Conservation (phyloP, 257 asterid species). For the Leonotis leonurus region DNA sequence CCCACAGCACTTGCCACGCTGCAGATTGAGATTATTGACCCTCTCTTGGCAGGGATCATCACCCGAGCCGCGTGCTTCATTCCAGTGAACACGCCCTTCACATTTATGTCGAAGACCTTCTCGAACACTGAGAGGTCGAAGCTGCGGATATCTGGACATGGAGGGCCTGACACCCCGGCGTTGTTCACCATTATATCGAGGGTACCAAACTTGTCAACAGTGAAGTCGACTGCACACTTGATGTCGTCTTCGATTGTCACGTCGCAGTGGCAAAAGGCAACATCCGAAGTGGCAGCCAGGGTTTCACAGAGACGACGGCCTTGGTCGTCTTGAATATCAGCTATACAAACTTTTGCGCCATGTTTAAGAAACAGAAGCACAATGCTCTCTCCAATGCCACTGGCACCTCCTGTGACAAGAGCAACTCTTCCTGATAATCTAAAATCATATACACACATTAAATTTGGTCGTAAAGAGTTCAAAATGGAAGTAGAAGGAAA, state of each 20-base stretch:
- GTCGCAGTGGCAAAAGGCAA: conserved; percentile 52
- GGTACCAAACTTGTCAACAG: conserved; percentile 57
- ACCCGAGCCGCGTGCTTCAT: conserved; percentile 90
- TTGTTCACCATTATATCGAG: conserved; percentile 86
- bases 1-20: conserved; percentile 56
- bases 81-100: conserved; percentile 73
- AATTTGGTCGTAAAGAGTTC: not conserved
- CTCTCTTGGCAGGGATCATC: conserved; percentile 76
- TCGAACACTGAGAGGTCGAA: conserved; percentile 59
- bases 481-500: not conserved
- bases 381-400: conserved; percentile 87
- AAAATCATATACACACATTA: not conserved
- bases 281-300: conserved; percentile 25
- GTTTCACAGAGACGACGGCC: conserved; percentile 40
- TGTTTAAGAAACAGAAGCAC: conserved; percentile 64
- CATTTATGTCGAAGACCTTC: conserved; percentile 53
- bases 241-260: conserved; percentile 68
- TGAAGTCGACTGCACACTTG: conserved; percentile 59
- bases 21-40: conserved; percentile 63
- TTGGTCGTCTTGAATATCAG: conserved; percentile 58
- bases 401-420: conserved; percentile 86
- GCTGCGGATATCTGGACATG: conserved; percentile 69
- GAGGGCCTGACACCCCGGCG: conserved; percentile 72
- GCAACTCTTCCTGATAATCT: conserved; percentile 83
- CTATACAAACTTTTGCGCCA: conserved; percentile 78